Evolutionary conservation across 2,329 filamentous ascomycete species (phyloP).

Genomic region (Aspergillus brasiliensis): DNA sequence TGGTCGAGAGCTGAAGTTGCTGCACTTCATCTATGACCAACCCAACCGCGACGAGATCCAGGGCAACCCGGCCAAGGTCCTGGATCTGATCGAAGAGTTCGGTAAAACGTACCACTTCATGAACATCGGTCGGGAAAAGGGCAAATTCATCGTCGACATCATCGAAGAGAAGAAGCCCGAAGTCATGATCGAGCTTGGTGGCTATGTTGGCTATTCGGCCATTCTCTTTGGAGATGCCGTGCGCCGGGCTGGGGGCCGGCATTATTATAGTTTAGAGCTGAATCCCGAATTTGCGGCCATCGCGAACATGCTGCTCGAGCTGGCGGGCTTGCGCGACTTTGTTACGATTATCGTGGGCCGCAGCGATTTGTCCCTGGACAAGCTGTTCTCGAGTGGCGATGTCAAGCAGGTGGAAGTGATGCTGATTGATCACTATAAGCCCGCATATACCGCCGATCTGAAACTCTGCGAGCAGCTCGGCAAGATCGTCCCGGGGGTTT

Average conservation of each 20-base stretch:
- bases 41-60: constrained; percentile 64
- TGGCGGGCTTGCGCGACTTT: constrained; percentile 71
- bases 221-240: constrained; percentile 72
- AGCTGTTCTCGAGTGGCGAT: constrained; percentile 57
- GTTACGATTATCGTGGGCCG: constrained; percentile 72
- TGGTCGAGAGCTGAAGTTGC: constrained; percentile 71
- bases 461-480: constrained; percentile 74
- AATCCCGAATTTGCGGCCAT: constrained; percentile 74
- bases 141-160: constrained; percentile 67
- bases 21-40: constrained; percentile 68
- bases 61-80: constrained; percentile 64
- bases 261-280: constrained; percentile 72
- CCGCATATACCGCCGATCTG: constrained; percentile 71
- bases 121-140: constrained; percentile 78
- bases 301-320: constrained; percentile 67
- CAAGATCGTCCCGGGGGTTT: constrained; percentile 61
- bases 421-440: constrained; percentile 82
- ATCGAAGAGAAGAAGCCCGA: constrained; percentile 68
- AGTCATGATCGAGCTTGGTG: constrained; percentile 76
- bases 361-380: constrained; percentile 65
- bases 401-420: constrained; percentile 68
- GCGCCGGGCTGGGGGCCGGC: constrained; percentile 62
- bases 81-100: constrained; percentile 72
- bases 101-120: constrained; percentile 70
- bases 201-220: constrained; percentile 80